Evolutionary conservation across 306 rosid genomes (phyloP), one percentile per base, ranked within the genome.

Genomic region (Quercus wislizeni): DNA sequence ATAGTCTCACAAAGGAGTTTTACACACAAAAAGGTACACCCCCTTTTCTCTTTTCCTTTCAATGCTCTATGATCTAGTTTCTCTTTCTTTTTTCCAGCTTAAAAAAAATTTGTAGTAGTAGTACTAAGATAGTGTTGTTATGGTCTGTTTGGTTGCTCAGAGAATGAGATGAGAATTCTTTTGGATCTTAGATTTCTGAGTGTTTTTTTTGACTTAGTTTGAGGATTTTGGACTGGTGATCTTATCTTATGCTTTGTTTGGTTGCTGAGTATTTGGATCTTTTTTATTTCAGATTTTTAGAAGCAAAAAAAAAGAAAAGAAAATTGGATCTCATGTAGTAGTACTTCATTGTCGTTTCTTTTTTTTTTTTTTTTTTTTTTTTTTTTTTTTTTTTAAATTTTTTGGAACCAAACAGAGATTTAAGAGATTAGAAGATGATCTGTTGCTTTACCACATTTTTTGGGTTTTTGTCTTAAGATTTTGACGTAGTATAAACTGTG

Each of bases 121-220:
- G 4, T 68, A 70, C 28, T 2, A 31, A 69, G 70, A 15, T 9
- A 33, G 49, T 67, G 27, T 25, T 25, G 11, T 3, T 4, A 1
- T 63, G 59, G 15, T 67, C 79, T n/a, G 69, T 81, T 81, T 76
- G 75, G 82, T 17, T 77, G 59, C 71, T 83, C 52, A 56, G 74
- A 70, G 64, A 59, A 52, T 67, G 51, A 19, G 69, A 28, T 17
- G 27, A 5, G 72, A 18, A 21, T 67, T 67, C 51, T 35, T 75
- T 67, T 73, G 54, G 75, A 77, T 81, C 86, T 74, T 61, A 23
- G 69, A 28, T 74, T 78, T 78, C n/a, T 33, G 4, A 62, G n/a
- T 17, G 64, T 58, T 15, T 67, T 19, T 19, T 49, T 12, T 0
- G 0, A 49, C 54, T 49, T 49, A 0, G 69, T 28, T 62, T 62